Evolutionary conservation across 495 filamentous ascomycete species (phyloP), one percentile per base, ranked within the genome.

Genomic region (Parachaetomium inaequale): DNA sequence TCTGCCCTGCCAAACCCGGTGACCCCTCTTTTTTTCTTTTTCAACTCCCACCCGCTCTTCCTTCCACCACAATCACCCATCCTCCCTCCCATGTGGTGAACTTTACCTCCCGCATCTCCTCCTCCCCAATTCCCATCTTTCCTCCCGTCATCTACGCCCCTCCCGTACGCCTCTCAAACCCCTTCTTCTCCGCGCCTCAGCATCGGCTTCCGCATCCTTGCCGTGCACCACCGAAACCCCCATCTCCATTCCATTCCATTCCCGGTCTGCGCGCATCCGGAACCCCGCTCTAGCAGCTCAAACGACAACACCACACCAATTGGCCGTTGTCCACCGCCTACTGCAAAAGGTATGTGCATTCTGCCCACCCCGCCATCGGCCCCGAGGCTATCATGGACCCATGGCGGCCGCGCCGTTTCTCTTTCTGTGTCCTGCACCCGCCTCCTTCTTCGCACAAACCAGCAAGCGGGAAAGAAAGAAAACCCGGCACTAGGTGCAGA

Each of bases 271-370:
- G 50, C 53, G 47, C 47, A 36, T 50, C 26, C 23, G 14, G 26
- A 59, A 31, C 26, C 49, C 50, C 52, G 61, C 59, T 42, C 26
- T 19, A 43, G 21, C 29, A 46, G 40, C 42, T 49, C 28, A 63
- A 52, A 53, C 53, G 53, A n/a, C n/a, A n/a, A n/a, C 40, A 42
- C 57, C 54, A 50, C 63, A 62, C 49, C 70, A 62, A 69, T 73
- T 70, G 66, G 68, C 60, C 66, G 62, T n/a, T 55, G 40, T 36
- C 61, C 61, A 60, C 67, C 49, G 53, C 62, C 61, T 62, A 28
- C 66, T 64, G 63, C 61, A 69, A 69, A 59, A 56, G 54, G 70
- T 71, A 73, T 63, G 70, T 70, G 68, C 68, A 71, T 66, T 60
- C 58, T 62, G 63, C 63, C 53, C 53, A 5, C 58, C 55, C 55